These are phyloP conservation scores for Yamagishiella unicocca DNA, from an alignment of 139 green algal genomes.

Conservation along the genomic window DNA sequence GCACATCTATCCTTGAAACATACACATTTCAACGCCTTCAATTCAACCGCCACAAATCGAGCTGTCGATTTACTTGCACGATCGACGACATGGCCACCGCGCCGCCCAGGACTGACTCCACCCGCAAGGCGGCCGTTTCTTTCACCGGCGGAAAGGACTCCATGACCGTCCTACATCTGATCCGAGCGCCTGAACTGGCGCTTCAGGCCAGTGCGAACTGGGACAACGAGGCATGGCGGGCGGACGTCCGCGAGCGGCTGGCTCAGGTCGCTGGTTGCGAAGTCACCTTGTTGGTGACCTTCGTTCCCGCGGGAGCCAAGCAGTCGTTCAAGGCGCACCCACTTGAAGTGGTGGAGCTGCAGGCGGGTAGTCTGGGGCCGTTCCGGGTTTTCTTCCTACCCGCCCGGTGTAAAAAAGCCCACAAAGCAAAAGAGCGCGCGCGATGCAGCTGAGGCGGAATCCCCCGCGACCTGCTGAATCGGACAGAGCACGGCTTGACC, in stretches of 20 bases:
- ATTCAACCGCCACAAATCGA: too few relatives aligned
- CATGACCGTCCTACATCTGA: conserved; percentile 4
- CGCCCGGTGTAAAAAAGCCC: too few relatives aligned
- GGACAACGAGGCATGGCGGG: not conserved
- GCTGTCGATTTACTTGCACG: not conserved
- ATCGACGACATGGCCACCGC: not conserved
- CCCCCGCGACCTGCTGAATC: too few relatives aligned
- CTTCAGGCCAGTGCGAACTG: not conserved
- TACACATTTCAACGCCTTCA: too few relatives aligned
- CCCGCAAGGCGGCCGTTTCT: conserved; percentile 9
- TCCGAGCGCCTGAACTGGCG: not conserved
- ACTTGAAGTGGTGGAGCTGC: conserved; percentile 5
- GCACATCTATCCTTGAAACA: too few relatives aligned
- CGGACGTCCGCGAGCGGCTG: not conserved
- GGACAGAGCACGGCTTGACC: too few relatives aligned
- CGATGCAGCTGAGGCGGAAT: too few relatives aligned
- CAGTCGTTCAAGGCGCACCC: conserved; percentile 47
- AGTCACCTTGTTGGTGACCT: conserved; percentile 36
- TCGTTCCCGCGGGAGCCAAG: conserved; percentile 3
- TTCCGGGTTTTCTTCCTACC: too few relatives aligned
- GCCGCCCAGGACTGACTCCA: not conserved
- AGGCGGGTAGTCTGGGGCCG: not conserved
- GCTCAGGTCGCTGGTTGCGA: not conserved
- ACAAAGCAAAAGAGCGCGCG: too few relatives aligned
- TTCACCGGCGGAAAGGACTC: conserved; percentile 52